Evolutionary conservation across 1,139 yeast genomes (phyloP).

Genomic region (Candida sanyaensis): DNA sequence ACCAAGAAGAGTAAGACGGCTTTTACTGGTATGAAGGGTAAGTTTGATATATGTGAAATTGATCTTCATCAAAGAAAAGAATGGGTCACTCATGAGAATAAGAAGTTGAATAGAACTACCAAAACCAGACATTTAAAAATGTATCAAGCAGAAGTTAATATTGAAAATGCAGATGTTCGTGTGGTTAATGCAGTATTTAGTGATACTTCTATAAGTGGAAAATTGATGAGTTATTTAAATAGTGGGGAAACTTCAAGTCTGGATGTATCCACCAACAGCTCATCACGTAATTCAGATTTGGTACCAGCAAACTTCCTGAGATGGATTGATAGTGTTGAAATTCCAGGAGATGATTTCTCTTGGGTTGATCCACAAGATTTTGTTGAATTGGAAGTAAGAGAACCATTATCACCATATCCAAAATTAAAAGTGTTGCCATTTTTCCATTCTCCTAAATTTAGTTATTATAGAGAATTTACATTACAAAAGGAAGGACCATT

Average conservation of each 20-base stretch:
- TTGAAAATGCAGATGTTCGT: constrained; percentile 71
- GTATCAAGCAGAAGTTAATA: constrained; percentile 75
- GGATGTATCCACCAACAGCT: constrained; percentile 13
- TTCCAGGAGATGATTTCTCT: constrained; percentile 48
- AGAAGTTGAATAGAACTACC: constrained; percentile 57
- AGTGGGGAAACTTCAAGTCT: constrained; percentile 11
- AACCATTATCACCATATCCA: constrained; percentile 52
- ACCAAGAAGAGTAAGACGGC: constrained; percentile 51
- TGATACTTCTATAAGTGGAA: constrained; percentile 52
- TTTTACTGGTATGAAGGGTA: constrained; percentile 80
- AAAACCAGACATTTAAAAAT: constrained; percentile 63
- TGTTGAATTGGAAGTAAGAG: constrained; percentile 65
- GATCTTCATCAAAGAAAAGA: constrained; percentile 87
- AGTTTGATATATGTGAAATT: constrained; percentile 61
- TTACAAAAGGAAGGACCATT: constrained; percentile 51
- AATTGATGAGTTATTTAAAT: constrained; percentile 47
- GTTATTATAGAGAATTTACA: constrained; percentile 65
- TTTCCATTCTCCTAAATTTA: constrained; percentile 71
- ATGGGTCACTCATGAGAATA: constrained; percentile 57
- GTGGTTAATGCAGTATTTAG: constrained; percentile 67
- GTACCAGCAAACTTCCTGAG: constrained; percentile 11
- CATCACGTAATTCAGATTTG: constrained; percentile 6
- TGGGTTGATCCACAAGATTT: constrained; percentile 89
- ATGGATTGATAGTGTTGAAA: constrained; percentile 32
- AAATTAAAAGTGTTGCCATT: constrained; percentile 62